Conservation (phyloP, 2,329 filamentous ascomycete species). For the Ceratocystis lukuohia region DNA sequence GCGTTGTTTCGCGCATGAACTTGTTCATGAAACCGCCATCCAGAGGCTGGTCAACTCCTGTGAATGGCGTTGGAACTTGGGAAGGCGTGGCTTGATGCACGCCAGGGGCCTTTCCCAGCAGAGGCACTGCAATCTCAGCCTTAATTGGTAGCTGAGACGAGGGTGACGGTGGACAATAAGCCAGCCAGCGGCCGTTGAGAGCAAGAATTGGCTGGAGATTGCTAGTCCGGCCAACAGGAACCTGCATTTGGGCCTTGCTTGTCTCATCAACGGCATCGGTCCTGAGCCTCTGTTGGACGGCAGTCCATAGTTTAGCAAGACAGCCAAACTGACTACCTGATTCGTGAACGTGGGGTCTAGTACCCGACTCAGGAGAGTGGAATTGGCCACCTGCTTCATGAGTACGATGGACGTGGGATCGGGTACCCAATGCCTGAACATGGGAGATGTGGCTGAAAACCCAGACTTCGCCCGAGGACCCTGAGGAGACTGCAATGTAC, state of each 20-base stretch:
- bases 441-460: conserved; percentile 45
- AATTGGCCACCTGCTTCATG: no score
- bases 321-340: conserved; percentile 43
- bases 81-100: conserved; percentile 51
- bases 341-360: conserved; percentile 21
- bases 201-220: conserved; percentile 53
- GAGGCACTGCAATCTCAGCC: conserved; percentile 47
- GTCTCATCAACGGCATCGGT: conserved; percentile 36
- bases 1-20: conserved; percentile 64
- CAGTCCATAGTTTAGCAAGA: conserved; percentile 85
- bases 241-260: conserved; percentile 29
- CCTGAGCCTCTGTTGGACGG: conserved; percentile 50
- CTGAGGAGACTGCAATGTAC: conserved; percentile 63
- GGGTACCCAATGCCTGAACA: neutral
- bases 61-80: conserved; percentile 51
- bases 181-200: conserved; percentile 60
- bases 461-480: conserved; percentile 75
- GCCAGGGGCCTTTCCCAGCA: conserved; percentile 42
- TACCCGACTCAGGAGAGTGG: no score
- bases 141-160: conserved; percentile 58
- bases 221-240: conserved; percentile 29
- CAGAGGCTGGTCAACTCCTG: conserved; percentile 58
- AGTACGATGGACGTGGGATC: no score
- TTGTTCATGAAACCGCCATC: conserved; percentile 61
- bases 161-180: conserved; percentile 59